phyloP scores from a whole-genome alignment of 108 stramenopile genomes.

The Nitzschia sp. region DNA sequence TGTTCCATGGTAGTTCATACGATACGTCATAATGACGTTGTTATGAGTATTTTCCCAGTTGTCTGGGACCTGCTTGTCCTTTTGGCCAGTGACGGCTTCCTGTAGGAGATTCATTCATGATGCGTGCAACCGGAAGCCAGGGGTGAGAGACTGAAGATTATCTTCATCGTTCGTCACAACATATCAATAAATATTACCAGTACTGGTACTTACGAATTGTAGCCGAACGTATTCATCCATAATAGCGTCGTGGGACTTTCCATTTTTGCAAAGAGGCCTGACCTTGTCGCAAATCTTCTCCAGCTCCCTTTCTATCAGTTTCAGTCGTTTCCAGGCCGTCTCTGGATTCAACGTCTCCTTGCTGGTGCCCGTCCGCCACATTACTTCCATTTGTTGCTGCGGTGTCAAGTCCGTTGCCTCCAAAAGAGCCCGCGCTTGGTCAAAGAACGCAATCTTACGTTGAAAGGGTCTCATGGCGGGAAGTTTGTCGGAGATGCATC shows the following conservation, averaged over 20 bases:
- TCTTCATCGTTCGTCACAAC: neutral
- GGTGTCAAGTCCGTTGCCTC: conserved; percentile 33
- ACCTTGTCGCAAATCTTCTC: conserved; percentile 27
- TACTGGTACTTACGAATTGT: conserved; percentile 15
- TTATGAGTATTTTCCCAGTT: conserved; percentile 38
- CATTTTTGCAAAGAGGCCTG: conserved; percentile 28
- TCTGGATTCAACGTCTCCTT: conserved; percentile 50
- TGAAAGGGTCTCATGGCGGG: conserved; percentile 55
- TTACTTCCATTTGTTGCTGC: conserved; percentile 48
- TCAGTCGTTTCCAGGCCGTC: conserved; percentile 48
- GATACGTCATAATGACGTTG: conserved; percentile 52
- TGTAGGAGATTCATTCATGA: neutral
- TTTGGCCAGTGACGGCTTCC: conserved; percentile 13
- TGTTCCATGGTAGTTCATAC: conserved; percentile 55
- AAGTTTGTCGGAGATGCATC: conserved; percentile 29
- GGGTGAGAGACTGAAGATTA: neutral
- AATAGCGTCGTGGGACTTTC: conserved; percentile 39
- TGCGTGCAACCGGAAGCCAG: neutral
- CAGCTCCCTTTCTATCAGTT: conserved; percentile 43
- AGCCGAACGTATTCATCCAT: conserved; percentile 37
- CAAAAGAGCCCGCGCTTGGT: conserved; percentile 44
- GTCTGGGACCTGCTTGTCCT: conserved; percentile 4
- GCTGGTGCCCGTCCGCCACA: conserved; percentile 62
- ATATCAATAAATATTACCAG: no score
- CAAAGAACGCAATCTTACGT: conserved; percentile 51